phyloP scores from a whole-genome alignment of 129 eudicot genomes.

The Pittosporum tobira region DNA sequence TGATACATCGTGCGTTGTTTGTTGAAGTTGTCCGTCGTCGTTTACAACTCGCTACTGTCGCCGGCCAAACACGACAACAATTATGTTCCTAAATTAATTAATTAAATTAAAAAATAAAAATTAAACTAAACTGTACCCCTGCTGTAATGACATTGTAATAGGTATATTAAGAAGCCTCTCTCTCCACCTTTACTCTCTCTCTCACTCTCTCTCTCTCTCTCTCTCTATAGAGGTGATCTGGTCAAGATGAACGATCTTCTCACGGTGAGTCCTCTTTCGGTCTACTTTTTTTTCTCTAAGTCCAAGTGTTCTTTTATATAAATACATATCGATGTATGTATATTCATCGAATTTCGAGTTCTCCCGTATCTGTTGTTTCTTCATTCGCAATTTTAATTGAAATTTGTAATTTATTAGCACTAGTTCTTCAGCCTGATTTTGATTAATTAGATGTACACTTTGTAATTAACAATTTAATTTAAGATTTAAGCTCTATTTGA shows the following conservation, averaged over 20 bases:
- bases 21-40: conserved; percentile 6
- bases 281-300: not conserved
- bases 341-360: too few relatives aligned
- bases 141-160: conserved; percentile 11
- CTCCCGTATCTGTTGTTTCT: not conserved
- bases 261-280: conserved; percentile 4
- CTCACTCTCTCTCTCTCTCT: not conserved
- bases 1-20: not conserved
- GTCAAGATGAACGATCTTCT: conserved; percentile 26
- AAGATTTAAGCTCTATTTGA: not conserved
- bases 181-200: conserved; percentile 1
- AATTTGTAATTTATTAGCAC: not conserved
- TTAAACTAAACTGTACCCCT: not conserved
- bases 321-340: too few relatives aligned
- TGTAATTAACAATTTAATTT: not conserved
- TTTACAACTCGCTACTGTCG: not conserved
- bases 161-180: too few relatives aligned
- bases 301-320: too few relatives aligned
- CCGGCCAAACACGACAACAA: conserved; percentile 5
- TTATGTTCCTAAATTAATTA: too few relatives aligned
- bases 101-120: not conserved
- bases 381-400: not conserved
- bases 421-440: not conserved
- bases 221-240: conserved; percentile 8
- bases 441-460: too few relatives aligned